Conservation (phyloP, 2,329 filamentous ascomycete species). For the Parastagonospora nodorum region DNA sequence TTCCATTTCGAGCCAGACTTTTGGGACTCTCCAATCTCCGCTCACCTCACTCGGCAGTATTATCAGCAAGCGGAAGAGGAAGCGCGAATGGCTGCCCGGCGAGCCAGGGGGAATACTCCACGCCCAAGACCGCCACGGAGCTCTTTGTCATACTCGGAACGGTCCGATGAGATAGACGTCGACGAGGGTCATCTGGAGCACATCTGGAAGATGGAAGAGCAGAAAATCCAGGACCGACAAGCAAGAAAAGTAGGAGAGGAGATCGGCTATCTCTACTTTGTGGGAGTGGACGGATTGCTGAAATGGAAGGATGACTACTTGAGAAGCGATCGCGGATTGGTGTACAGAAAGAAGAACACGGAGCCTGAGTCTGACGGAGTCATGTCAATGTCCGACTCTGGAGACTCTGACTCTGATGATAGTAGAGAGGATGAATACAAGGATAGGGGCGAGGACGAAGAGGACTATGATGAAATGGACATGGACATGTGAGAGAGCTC, state of each 20-base stretch:
- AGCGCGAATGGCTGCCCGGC: constrained; percentile 13
- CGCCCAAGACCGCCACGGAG: constrained; percentile 23
- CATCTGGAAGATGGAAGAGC: constrained; percentile 15
- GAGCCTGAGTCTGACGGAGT: constrained; percentile 1
- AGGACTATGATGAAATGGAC: constrained; percentile 13
- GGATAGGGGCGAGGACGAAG: constrained; percentile 5
- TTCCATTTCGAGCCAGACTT: constrained; percentile 18
- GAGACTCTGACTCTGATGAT: background rate
- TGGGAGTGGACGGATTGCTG: constrained; percentile 18
- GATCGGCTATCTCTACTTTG: constrained; percentile 37
- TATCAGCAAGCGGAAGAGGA: constrained; percentile 5
- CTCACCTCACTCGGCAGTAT: constrained; percentile 6
- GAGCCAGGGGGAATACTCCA: constrained; percentile 14
- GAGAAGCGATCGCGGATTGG: constrained; percentile 19
- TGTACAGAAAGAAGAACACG: constrained; percentile 9
- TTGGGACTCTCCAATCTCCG: constrained; percentile 24
- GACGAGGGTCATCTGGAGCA: constrained; percentile 11
- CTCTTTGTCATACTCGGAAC: constrained; percentile 23
- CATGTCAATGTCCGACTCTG: background rate
- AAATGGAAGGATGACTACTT: constrained; percentile 22
- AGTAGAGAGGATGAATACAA: constrained; percentile 3
- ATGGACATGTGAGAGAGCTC: background rate
- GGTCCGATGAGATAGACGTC: constrained; percentile 20
- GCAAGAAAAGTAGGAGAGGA: constrained; percentile 19
- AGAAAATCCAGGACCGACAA: constrained; percentile 11